These are phyloP conservation scores for Bryum argenteum DNA, from an alignment of 225 moss, liverwort and hornwort species.

Conservation along the genomic window DNA sequence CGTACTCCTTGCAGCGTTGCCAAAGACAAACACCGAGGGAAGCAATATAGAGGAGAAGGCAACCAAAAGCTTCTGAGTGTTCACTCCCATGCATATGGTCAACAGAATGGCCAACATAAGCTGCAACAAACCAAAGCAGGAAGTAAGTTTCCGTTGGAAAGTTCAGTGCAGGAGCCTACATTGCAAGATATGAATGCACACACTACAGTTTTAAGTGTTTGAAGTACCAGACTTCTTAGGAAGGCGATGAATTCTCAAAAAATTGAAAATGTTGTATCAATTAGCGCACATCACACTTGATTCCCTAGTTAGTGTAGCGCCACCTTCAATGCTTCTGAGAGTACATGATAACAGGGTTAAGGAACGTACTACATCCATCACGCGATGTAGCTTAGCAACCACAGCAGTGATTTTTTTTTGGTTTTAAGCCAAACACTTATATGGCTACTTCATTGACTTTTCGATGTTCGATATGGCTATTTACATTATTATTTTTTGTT, in stretches of 20 bases:
- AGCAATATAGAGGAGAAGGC: slow-evolving; percentile 95
- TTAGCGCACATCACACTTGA: background rate
- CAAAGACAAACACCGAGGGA: slow-evolving; percentile 95
- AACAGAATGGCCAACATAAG: slow-evolving; percentile 79
- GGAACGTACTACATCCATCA: slow-evolving; percentile 87
- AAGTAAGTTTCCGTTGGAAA: slow-evolving; percentile 20
- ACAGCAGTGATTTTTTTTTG: no score
- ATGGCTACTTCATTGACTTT: no score
- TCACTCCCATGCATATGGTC: slow-evolving; percentile 98
- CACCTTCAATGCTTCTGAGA: no score
- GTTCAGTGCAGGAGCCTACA: slow-evolving; percentile 12
- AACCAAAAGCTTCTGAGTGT: slow-evolving; percentile 93
- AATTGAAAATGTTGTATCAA: background rate
- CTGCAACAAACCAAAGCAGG: slow-evolving; percentile 52
- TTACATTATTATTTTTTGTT: no score
- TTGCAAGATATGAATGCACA: no score
- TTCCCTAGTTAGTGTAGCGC: no score
- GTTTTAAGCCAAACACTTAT: no score
- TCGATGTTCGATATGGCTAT: no score
- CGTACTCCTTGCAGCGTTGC: slow-evolving; percentile 92
- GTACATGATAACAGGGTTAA: background rate
- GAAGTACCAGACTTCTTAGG: no score
- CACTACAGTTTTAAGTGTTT: no score
- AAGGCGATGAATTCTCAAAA: background rate
- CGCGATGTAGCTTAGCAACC: slow-evolving; percentile 96